A percentile compares a stretch with the other conserved stretches of the same genome.
These are phyloP conservation scores for Ajuga reptans DNA, from an alignment of 305 asterid genomes.

Conservation along the genomic window DNA sequence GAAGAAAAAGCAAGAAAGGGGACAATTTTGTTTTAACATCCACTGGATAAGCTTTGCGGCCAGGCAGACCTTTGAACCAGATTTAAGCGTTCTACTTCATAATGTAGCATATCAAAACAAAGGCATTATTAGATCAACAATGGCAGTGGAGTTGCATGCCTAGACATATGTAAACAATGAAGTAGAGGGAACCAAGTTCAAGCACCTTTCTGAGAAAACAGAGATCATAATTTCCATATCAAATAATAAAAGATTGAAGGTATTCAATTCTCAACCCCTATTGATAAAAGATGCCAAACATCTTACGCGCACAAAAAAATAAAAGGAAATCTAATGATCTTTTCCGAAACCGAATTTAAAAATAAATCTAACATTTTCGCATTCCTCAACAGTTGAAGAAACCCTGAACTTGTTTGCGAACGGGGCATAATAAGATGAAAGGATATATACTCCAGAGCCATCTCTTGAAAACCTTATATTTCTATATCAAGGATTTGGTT, in stretches of 20 bases:
- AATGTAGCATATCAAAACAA: background rate
- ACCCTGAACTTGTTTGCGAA: slow-evolving; percentile 17
- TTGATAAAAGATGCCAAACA: background rate
- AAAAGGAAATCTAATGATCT: slow-evolving; percentile 1
- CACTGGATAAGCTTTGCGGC: no score
- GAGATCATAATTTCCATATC: background rate
- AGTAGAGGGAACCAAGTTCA: background rate
- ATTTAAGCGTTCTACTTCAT: background rate
- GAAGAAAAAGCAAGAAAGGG: background rate
- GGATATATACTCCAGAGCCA: background rate
- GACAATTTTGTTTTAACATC: background rate
- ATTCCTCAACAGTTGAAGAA: slow-evolving; percentile 1
- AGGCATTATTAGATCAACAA: slow-evolving; percentile 2
- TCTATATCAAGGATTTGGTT: slow-evolving; percentile 1
- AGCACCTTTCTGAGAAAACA: background rate
- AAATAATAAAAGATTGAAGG: slow-evolving; percentile 5
- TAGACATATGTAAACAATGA: background rate
- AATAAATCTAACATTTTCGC: background rate
- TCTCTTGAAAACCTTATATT: background rate
- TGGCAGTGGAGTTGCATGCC: background rate
- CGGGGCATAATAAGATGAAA: slow-evolving; percentile 17
- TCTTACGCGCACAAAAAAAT: background rate
- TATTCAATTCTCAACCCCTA: background rate
- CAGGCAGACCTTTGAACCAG: background rate
- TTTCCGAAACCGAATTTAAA: slow-evolving; percentile 7